Evolutionary conservation across 2,329 filamentous ascomycete genomes (phyloP).

Genomic region (Monilinia fructicola): DNA sequence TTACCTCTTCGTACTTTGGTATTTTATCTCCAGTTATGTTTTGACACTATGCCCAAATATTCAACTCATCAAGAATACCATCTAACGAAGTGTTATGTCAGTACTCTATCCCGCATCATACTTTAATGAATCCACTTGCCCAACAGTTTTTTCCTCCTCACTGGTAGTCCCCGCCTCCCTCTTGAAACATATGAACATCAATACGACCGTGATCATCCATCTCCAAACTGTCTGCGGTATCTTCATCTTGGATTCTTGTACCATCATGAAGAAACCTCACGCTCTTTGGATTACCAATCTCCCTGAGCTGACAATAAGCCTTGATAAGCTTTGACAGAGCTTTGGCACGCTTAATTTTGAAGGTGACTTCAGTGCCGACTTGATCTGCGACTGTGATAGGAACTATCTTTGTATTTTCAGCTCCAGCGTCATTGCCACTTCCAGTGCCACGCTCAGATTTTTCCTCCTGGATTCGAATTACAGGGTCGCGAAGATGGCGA

Average conservation of each 20-base stretch:
- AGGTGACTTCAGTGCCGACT: neutral
- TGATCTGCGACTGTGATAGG: constrained; percentile 5
- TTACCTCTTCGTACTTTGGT: too few species aligned
- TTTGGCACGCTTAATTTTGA: constrained; percentile 17
- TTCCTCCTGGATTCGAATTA: neutral
- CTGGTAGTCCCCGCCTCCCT: neutral
- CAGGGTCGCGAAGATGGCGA: neutral
- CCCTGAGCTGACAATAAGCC: constrained; percentile 3
- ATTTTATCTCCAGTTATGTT: neutral
- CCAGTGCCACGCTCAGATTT: neutral
- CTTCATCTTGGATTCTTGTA: neutral
- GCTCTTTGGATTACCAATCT: neutral
- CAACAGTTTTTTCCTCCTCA: neutral
- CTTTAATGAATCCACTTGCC: neutral
- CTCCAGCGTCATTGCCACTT: neutral
- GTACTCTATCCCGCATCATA: neutral
- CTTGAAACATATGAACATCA: constrained; percentile 8
- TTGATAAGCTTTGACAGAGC: constrained; percentile 7
- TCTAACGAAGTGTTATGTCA: neutral
- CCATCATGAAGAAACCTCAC: constrained; percentile 16
- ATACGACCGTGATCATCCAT: constrained; percentile 6
- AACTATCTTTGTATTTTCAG: neutral
- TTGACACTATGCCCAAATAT: neutral
- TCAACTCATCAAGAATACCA: neutral
- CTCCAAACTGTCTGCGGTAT: constrained; percentile 13